A percentile compares a stretch with the other conserved stretches of the same genome.
These are phyloP conservation scores for Medicago arabica DNA, from an alignment of 306 rosid genomes.

Conservation along the genomic window DNA sequence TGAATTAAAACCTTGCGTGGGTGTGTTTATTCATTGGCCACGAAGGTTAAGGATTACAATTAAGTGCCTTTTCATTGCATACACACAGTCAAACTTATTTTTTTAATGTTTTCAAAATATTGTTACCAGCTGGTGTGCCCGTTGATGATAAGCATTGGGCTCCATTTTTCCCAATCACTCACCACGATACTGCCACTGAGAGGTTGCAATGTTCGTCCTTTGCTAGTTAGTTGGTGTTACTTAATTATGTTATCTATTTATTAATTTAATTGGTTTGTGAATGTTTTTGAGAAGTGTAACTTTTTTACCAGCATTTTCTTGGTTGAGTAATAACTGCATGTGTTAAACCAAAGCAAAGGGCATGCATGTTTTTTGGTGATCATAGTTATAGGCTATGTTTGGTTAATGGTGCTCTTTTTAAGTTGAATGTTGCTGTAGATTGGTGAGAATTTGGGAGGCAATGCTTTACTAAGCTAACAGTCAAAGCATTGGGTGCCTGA, in stretches of 20 bases:
- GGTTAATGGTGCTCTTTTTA: background rate
- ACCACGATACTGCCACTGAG: slow-evolving; percentile 96
- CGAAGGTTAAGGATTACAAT: too few relatives aligned
- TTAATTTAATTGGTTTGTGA: background rate
- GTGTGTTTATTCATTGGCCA: too few relatives aligned
- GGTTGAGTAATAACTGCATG: slow-evolving; percentile 1
- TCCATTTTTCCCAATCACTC: slow-evolving; percentile 93
- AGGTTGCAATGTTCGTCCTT: slow-evolving; percentile 93
- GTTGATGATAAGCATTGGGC: slow-evolving; percentile 94
- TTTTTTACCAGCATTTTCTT: slow-evolving; percentile 29
- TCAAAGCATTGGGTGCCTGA: too few relatives aligned
- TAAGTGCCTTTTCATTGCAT: too few relatives aligned
- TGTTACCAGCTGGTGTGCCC: slow-evolving; percentile 72
- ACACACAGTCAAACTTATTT: slow-evolving; percentile 28
- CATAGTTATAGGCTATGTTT: slow-evolving; percentile 10
- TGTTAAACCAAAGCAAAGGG: slow-evolving; percentile 12
- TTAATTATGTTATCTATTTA: slow-evolving; percentile 35
- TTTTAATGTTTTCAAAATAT: slow-evolving; percentile 33
- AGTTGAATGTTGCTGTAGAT: too few relatives aligned
- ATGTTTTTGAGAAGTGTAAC: slow-evolving; percentile 6
- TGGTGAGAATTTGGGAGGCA: too few relatives aligned
- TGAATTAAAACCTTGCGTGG: too few relatives aligned
- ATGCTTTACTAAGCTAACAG: too few relatives aligned
- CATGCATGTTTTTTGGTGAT: background rate
- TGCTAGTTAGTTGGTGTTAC: slow-evolving; percentile 76